Conservation (phyloP, 805 yeast species). For the Myxozyma sirexii region DNA sequence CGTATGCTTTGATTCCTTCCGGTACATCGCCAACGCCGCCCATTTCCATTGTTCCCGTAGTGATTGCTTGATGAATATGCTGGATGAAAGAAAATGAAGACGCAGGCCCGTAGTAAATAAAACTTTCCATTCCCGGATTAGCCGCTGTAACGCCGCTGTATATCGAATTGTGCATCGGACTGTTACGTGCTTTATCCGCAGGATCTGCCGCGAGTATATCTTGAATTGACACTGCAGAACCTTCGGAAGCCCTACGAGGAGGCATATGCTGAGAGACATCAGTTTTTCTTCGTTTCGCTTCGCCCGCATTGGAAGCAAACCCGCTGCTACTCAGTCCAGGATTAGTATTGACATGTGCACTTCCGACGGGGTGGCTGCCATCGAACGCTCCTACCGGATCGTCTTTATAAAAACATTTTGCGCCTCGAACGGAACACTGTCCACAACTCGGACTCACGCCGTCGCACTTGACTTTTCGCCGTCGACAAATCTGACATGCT, state of each 20-base stretch:
- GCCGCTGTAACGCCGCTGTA: slow-evolving; percentile 28
- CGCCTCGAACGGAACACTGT: slow-evolving; percentile 31
- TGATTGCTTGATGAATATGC: slow-evolving; percentile 32
- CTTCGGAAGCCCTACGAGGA: not conserved
- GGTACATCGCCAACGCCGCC: slow-evolving; percentile 31
- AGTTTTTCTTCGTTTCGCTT: not conserved
- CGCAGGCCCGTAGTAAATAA: slow-evolving; percentile 34
- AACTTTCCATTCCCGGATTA: slow-evolving; percentile 24
- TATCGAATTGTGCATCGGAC: slow-evolving; percentile 27
- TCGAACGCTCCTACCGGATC: slow-evolving; percentile 5
- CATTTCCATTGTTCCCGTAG: slow-evolving; percentile 23
- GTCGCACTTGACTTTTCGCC: slow-evolving; percentile 34
- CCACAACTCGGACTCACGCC: slow-evolving; percentile 30
- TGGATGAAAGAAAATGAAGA: slow-evolving; percentile 33
- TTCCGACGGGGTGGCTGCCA: not conserved
- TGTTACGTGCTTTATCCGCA: not conserved
- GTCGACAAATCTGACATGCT: slow-evolving; percentile 33
- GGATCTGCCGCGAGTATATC: not conserved
- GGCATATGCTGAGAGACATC: not conserved
- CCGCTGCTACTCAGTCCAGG: not conserved
- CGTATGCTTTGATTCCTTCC: slow-evolving; percentile 28
- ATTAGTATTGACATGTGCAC: not conserved
- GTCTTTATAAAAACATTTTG: slow-evolving; percentile 30
- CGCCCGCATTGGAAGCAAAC: not conserved
- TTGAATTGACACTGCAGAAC: not conserved